A percentile compares a stretch with the other conserved stretches of the same genome.
phyloP scores from a whole-genome alignment of 2,329 filamentous ascomycete genomes.

The Corinectria fuckeliana region DNA sequence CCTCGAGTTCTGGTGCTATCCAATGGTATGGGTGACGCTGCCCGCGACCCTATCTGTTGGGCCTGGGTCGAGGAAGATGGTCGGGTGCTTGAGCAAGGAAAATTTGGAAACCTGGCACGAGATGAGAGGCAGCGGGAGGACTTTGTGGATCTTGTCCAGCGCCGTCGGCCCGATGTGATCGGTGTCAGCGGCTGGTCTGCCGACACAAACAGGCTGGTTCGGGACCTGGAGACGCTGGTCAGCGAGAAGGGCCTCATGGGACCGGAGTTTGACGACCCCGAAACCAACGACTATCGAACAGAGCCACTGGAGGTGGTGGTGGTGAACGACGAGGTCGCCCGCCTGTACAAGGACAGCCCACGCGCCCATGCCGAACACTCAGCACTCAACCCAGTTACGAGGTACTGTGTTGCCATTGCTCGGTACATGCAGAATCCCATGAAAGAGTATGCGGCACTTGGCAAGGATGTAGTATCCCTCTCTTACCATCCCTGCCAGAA shows the following conservation, averaged over 20 bases:
- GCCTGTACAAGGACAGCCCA: slow-evolving; percentile 90
- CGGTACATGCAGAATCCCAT: slow-evolving; percentile 94
- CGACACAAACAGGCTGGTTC: slow-evolving; percentile 83
- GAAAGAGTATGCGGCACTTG: slow-evolving; percentile 94
- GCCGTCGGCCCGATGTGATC: slow-evolving; percentile 86
- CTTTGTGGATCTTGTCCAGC: slow-evolving; percentile 80
- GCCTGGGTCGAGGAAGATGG: slow-evolving; percentile 94
- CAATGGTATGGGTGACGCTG: slow-evolving; percentile 77
- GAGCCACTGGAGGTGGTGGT: slow-evolving; percentile 88
- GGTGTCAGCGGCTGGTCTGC: slow-evolving; percentile 88
- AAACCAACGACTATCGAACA: slow-evolving; percentile 75
- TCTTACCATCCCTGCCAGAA: slow-evolving; percentile 91
- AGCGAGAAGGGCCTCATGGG: slow-evolving; percentile 78
- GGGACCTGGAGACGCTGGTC: slow-evolving; percentile 80
- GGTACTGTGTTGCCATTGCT: slow-evolving; percentile 89
- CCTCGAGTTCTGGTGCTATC: slow-evolving; percentile 88
- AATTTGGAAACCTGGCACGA: slow-evolving; percentile 78
- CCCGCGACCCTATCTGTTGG: slow-evolving; percentile 85
- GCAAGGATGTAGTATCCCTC: slow-evolving; percentile 85
- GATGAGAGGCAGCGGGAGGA: slow-evolving; percentile 71
- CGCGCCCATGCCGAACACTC: slow-evolving; percentile 83
- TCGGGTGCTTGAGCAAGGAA: slow-evolving; percentile 85
- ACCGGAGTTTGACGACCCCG: slow-evolving; percentile 79
- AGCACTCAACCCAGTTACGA: slow-evolving; percentile 75
- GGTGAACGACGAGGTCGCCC: slow-evolving; percentile 96